Evolutionary conservation across 1,284 basidiomycete species (phyloP), one percentile per base, ranked within the genome.

Genomic region (Heterobasidion occidentale): DNA sequence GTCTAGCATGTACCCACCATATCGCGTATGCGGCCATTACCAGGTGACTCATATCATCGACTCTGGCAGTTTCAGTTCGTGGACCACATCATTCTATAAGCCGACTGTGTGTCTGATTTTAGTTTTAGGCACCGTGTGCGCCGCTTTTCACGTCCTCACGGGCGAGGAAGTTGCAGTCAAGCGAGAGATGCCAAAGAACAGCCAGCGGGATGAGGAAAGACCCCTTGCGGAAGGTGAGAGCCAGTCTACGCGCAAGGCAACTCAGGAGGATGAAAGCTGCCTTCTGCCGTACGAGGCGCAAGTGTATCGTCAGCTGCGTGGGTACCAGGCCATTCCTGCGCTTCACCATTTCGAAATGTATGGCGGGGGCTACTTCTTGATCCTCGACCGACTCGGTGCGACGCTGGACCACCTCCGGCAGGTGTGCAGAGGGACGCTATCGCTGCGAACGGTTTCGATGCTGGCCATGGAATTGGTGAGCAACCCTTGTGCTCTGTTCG

Each of bases 351-450:
- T 46, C 33, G 62, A 59, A 5, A 12, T 20, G 0, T 55, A 61
- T 5, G 50, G 53, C 5, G 50, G 53, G 9, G 27, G 55, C 8
- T 47, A 59, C 45, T 50, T 63, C 14, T 11, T 63, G 8, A 53
- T 64, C 15, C 52, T 65, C 51, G 64, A 65, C n/a, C 53, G 27
- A 20, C 51, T 65, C 11, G 62, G 63, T 3, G 53, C 61, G 1
- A 61, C 44, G 11, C 58, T 64, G 0, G 46, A 58, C 17, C 44
- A 54, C 0, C 27, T 65, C 7, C 57, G 53, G 0, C 53, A 58
- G 9, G 6, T 62, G 1, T 65, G 64, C 54, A 54, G 63, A 48
- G 59, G 61, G 3, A 46, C 33, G 7, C 51, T 65, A 7, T 55
- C 57, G 5, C 33, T 63, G 15, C 59, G 56, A 36, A 62, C 61